Evolutionary conservation across 202 grass and related monocot genomes (phyloP).

Genomic region (Cymbopogon flexuosus): DNA sequence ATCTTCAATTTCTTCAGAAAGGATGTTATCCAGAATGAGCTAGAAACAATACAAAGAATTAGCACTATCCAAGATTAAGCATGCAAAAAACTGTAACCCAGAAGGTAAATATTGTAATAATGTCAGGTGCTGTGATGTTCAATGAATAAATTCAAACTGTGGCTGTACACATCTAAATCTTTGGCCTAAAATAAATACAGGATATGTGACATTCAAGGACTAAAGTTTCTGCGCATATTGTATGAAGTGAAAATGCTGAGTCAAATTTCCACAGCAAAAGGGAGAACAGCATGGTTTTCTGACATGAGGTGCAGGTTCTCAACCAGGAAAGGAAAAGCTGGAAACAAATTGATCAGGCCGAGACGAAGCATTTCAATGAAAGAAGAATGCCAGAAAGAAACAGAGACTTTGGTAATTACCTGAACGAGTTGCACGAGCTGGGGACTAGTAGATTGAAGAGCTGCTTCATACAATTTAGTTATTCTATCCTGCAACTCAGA

Average conservation of each 20-base stretch:
- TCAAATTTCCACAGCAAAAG: not conserved
- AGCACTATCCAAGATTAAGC: slow-evolving; percentile 25
- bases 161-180: not conserved
- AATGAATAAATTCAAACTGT: not conserved
- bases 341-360: not conserved
- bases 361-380: slow-evolving; percentile 18
- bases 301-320: slow-evolving; percentile 12
- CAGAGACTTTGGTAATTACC: slow-evolving; percentile 38
- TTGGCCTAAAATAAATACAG: slow-evolving; percentile 2
- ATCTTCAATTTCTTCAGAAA: slow-evolving; percentile 77
- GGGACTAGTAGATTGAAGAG: slow-evolving; percentile 59
- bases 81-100: slow-evolving; percentile 13
- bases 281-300: not conserved
- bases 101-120: slow-evolving; percentile 14
- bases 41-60: slow-evolving; percentile 42
- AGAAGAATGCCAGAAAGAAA: slow-evolving; percentile 21
- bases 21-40: slow-evolving; percentile 61
- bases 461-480: slow-evolving; percentile 49
- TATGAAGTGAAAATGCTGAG: not conserved
- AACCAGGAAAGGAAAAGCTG: not conserved
- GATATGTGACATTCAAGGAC: not conserved
- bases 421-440: slow-evolving; percentile 67
- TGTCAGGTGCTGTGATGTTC: not conserved
- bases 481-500: slow-evolving; percentile 52
- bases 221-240: not conserved